Conservation (phyloP, 2,329 filamentous ascomycete species). For the Chaetomiaceae sp. region DNA sequence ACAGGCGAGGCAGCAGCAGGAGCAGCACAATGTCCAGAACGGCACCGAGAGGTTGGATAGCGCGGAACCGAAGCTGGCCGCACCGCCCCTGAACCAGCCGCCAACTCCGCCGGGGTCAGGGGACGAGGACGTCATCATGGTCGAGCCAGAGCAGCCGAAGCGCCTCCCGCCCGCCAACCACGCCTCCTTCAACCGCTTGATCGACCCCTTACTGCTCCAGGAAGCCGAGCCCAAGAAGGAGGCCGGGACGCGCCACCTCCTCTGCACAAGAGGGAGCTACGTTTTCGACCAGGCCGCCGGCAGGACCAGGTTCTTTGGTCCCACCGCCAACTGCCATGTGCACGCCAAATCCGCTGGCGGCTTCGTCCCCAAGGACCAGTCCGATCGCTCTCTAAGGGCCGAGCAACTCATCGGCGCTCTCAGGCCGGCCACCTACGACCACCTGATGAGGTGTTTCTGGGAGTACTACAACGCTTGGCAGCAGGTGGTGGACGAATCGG, state of each 20-base stretch:
- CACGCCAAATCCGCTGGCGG: slow-evolving; percentile 39
- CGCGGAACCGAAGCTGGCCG: slow-evolving; percentile 12
- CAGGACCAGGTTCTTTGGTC: slow-evolving; percentile 49
- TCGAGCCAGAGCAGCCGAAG: slow-evolving; percentile 28
- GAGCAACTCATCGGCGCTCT: slow-evolving; percentile 46
- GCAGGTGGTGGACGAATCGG: slow-evolving; percentile 45
- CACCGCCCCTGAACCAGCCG: slow-evolving; percentile 23
- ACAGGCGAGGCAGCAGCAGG: slow-evolving; percentile 32
- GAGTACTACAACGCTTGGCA: slow-evolving; percentile 47
- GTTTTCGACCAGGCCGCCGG: slow-evolving; percentile 49
- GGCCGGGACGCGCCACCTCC: slow-evolving; percentile 44
- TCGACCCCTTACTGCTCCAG: slow-evolving; percentile 28
- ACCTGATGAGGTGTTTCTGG: slow-evolving; percentile 50
- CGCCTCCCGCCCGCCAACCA: slow-evolving; percentile 22
- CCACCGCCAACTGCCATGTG: slow-evolving; percentile 50
- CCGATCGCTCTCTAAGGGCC: slow-evolving; percentile 43
- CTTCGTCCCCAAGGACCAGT: slow-evolving; percentile 36
- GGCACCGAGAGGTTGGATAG: not conserved
- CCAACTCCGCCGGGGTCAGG: slow-evolving; percentile 29
- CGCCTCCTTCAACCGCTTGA: slow-evolving; percentile 17
- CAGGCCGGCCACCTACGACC: slow-evolving; percentile 44
- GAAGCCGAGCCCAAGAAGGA: slow-evolving; percentile 41
- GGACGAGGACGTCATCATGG: slow-evolving; percentile 31
- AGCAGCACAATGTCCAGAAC: slow-evolving; percentile 15
- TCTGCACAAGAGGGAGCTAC: slow-evolving; percentile 47